Evolutionary conservation across 1,139 yeast species (phyloP).

Genomic region (Magnusiomyces suaveolens): DNA sequence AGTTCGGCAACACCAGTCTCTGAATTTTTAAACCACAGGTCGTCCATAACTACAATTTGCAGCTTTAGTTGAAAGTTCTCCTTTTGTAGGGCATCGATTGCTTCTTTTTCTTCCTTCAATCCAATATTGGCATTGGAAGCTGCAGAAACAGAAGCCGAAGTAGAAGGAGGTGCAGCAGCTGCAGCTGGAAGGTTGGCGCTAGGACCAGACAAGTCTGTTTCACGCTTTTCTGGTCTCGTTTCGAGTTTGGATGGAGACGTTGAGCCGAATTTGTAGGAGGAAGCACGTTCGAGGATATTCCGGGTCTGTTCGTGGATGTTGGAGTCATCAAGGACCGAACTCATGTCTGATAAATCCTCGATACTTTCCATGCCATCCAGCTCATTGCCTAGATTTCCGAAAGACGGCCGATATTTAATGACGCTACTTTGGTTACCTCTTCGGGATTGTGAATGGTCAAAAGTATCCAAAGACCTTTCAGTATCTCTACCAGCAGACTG

Average conservation of each 20-base stretch:
- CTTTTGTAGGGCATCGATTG: slow-evolving; percentile 15
- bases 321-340: not conserved
- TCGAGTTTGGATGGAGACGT: not conserved
- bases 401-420: not conserved
- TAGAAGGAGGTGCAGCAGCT: no score
- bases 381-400: not conserved
- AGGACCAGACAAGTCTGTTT: no score
- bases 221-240: not conserved
- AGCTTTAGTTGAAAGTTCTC: slow-evolving; percentile 19
- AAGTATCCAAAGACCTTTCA: no score
- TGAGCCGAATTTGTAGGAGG: not conserved
- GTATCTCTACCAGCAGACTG: no score
- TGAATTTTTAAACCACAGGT: slow-evolving; percentile 14
- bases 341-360: not conserved
- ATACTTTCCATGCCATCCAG: not conserved
- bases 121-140: no score
- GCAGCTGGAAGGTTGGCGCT: no score
- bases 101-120: slow-evolving; percentile 14
- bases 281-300: not conserved
- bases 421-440: not conserved
- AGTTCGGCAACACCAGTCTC: slow-evolving; percentile 19
- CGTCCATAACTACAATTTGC: slow-evolving; percentile 17
- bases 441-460: no score
- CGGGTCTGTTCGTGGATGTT: not conserved
- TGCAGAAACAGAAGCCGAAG: no score